A percentile compares a stretch with the other conserved stretches of the same genome.
Evolutionary conservation across 352 stramenopile species (phyloP).

Genomic region (Phytopythium sindhum): DNA sequence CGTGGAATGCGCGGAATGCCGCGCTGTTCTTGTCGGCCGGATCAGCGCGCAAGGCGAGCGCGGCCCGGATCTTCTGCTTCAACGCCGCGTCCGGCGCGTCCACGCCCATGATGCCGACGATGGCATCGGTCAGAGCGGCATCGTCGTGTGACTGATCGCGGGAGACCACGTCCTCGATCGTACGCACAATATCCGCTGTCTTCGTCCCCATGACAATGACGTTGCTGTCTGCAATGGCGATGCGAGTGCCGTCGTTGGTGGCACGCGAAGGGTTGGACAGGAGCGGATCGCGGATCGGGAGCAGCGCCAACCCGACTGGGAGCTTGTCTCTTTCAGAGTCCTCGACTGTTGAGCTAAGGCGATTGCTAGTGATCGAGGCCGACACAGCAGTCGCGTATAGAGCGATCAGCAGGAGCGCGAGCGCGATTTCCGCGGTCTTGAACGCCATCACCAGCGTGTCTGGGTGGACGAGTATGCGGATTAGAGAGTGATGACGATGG

Average conservation of each 20-base stretch:
- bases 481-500: not conserved
- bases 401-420: not conserved
- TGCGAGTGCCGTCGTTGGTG: not conserved
- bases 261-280: not conserved
- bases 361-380: not conserved
- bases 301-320: not conserved
- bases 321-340: not conserved
- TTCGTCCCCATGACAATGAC: not conserved
- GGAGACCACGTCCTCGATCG: slow-evolving; percentile 2
- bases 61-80: not conserved
- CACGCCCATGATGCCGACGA: slow-evolving; percentile 1
- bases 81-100: not conserved
- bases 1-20: not conserved
- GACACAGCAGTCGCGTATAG: not conserved
- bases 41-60: not conserved
- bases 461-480: not conserved
- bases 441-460: not conserved
- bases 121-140: not conserved
- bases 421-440: not conserved
- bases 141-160: not conserved
- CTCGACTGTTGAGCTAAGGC: not conserved
- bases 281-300: slow-evolving; percentile 1
- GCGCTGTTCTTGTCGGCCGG: not conserved
- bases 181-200: not conserved
- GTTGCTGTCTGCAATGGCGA: slow-evolving; percentile 5